phyloP scores from a whole-genome alignment of 2,329 filamentous ascomycete species.

The Trichoderma guizhouense region DNA sequence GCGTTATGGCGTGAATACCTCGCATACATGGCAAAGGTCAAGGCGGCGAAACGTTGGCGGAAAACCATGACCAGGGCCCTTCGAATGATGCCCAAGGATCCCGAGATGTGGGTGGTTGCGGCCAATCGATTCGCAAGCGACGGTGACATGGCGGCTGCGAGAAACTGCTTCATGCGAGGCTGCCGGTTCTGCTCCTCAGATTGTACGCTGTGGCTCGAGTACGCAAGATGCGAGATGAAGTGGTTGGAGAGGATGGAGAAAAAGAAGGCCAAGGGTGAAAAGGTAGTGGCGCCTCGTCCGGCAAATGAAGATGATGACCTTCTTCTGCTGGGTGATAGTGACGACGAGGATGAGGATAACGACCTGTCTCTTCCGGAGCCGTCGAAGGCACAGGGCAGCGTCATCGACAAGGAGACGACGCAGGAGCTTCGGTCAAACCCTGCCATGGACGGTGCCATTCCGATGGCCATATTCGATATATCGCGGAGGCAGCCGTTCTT shows the following conservation, averaged over 20 bases:
- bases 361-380: slow-evolving; percentile 45
- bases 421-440: slow-evolving; percentile 68
- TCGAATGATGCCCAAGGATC: slow-evolving; percentile 79
- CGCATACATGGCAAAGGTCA: slow-evolving; percentile 69
- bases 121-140: slow-evolving; percentile 73
- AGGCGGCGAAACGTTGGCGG: slow-evolving; percentile 64
- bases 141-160: slow-evolving; percentile 81
- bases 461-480: slow-evolving; percentile 85
- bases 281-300: slow-evolving; percentile 39
- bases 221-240: slow-evolving; percentile 86
- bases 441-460: slow-evolving; percentile 88
- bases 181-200: slow-evolving; percentile 82
- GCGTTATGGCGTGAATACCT: slow-evolving; percentile 89
- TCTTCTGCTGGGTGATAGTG: slow-evolving; percentile 42
- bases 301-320: slow-evolving; percentile 49
- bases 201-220: slow-evolving; percentile 78
- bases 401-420: slow-evolving; percentile 45
- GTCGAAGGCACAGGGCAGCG: slow-evolving; percentile 39
- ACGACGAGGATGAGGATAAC: slow-evolving; percentile 43
- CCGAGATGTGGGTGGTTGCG: slow-evolving; percentile 83
- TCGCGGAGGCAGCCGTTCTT: slow-evolving; percentile 75
- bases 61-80: slow-evolving; percentile 65
- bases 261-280: slow-evolving; percentile 55
- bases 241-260: slow-evolving; percentile 80
- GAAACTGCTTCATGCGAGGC: slow-evolving; percentile 83